Evolutionary conservation across 2,329 filamentous ascomycete species (phyloP).

Genomic region (Balansia obtecta): DNA sequence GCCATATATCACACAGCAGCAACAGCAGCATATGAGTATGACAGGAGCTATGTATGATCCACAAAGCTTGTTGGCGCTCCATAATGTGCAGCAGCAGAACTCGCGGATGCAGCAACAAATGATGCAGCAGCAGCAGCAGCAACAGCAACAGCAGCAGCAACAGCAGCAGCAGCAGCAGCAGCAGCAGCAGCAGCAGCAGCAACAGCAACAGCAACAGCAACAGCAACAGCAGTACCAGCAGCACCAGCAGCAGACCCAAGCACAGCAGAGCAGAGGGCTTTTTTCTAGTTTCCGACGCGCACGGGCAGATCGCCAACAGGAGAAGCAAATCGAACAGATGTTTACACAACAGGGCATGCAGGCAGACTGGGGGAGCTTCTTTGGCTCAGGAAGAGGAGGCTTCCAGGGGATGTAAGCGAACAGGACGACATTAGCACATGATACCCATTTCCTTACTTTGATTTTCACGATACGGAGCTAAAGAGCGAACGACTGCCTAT

Average conservation of each 20-base stretch:
- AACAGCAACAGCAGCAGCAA: constrained; percentile 11
- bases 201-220: constrained; percentile 8
- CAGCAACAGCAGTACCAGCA: constrained; percentile 12
- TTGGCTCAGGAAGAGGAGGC: constrained; percentile 29
- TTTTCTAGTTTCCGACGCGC: constrained; percentile 15
- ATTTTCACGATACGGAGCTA: constrained; percentile 5
- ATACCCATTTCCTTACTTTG: constrained; percentile 25
- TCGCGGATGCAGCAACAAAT: constrained; percentile 4
- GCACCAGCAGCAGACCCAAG: constrained; percentile 10
- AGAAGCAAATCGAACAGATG: constrained; percentile 36
- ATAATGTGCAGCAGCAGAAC: constrained; percentile 11
- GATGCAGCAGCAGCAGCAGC: constrained; percentile 7
- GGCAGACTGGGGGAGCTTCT: constrained; percentile 34
- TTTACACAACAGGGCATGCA: constrained; percentile 34
- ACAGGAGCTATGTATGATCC: constrained; percentile 31
- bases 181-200: constrained; percentile 11
- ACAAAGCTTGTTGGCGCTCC: constrained; percentile 30
- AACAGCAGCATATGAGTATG: constrained; percentile 28
- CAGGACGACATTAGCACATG: constrained; percentile 15
- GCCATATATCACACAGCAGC: constrained; percentile 52
- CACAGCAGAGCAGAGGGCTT: constrained; percentile 17
- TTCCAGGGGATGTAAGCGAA: constrained; percentile 30
- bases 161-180: constrained; percentile 8
- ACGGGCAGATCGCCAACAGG: constrained; percentile 17
- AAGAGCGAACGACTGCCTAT: not conserved